Percentiles rank a stretch among this genome's conserved stretches.
Conservation (phyloP, 495 filamentous ascomycete species). For the Talaromyces thailandensis region DNA sequence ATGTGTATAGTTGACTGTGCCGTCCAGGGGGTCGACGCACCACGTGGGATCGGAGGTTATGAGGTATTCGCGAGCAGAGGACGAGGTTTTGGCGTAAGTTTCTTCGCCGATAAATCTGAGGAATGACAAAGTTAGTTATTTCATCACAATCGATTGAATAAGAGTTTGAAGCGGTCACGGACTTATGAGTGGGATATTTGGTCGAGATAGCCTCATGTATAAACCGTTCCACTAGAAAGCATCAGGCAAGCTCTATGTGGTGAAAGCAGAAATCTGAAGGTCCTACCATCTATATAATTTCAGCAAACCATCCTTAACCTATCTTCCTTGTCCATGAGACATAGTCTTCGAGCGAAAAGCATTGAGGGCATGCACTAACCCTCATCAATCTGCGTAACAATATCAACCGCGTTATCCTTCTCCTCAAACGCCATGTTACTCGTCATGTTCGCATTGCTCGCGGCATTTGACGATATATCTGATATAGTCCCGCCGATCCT, state of each 20-base stretch:
- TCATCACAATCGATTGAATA: background rate
- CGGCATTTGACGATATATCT: conserved; percentile 16
- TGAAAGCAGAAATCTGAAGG: background rate
- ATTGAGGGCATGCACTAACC: conserved; percentile 28
- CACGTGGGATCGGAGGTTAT: conserved; percentile 46
- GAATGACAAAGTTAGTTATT: background rate
- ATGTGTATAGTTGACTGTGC: conserved; percentile 67
- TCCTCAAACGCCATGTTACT: conserved; percentile 22
- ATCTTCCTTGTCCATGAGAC: background rate
- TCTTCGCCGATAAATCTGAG: conserved; percentile 63
- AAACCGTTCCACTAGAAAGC: conserved; percentile 44
- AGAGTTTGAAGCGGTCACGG: conserved; percentile 10
- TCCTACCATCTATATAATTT: background rate
- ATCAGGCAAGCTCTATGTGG: background rate
- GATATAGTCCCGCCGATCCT: conserved; percentile 29
- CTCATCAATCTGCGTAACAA: conserved; percentile 63
- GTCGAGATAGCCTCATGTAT: conserved; percentile 45
- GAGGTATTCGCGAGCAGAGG: conserved; percentile 47
- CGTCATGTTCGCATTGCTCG: background rate
- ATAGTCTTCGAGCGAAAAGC: background rate
- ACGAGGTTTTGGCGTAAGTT: conserved; percentile 48
- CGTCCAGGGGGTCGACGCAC: conserved; percentile 62
- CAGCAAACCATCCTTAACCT: background rate
- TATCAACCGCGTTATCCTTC: conserved; percentile 63
- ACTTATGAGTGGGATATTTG: conserved; percentile 56